Conservation (phyloP, 257 asterid genomes). For the Leonotis leonurus region DNA sequence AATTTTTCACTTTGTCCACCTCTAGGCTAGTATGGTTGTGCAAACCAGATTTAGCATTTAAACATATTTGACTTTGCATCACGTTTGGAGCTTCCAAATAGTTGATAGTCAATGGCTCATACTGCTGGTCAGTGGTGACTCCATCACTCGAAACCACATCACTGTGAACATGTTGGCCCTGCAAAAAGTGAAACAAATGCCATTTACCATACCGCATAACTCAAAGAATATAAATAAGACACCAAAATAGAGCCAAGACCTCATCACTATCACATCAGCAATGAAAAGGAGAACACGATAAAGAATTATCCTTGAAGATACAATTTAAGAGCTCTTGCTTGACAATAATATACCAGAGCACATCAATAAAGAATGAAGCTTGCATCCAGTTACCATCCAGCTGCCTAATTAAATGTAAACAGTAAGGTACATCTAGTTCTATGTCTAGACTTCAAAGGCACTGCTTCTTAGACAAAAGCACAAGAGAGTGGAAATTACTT, state of each 20-base stretch:
- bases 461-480: not conserved
- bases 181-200: constrained; percentile 13
- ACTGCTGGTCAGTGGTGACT: constrained; percentile 23
- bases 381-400: not conserved
- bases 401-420: constrained; percentile 1
- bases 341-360: not conserved
- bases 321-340: constrained; percentile 2
- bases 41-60: constrained; percentile 33
- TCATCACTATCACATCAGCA: not conserved
- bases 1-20: constrained; percentile 36
- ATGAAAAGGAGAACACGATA: not conserved
- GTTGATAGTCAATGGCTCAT: constrained; percentile 17
- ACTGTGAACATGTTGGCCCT: constrained; percentile 36
- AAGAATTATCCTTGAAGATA: not conserved
- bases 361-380: not conserved
- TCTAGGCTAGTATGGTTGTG: constrained; percentile 32
- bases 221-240: not conserved
- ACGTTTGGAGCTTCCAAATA: constrained; percentile 30
- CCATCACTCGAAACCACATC: constrained; percentile 31
- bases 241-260: constrained; percentile 2
- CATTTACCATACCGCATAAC: not conserved
- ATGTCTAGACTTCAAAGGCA: not conserved
- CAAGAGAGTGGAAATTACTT: not conserved
- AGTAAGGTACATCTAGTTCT: not conserved
- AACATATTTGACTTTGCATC: constrained; percentile 36